These are phyloP conservation scores for Picea engelmannii DNA, from an alignment of 83 land plant genomes.

Conservation along the genomic window DNA sequence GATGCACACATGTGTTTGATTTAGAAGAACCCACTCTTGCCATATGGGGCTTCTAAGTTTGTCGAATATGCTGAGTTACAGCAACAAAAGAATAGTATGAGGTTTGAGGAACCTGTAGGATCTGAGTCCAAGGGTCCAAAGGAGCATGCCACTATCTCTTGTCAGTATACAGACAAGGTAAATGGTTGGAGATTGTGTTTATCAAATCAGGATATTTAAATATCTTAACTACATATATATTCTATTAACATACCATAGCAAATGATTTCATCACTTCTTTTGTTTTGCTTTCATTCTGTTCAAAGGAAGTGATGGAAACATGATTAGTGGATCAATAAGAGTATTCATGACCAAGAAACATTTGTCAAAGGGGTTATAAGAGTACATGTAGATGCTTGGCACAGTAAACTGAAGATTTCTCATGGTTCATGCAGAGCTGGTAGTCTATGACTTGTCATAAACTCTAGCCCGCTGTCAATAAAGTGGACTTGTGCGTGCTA, in stretches of 20 bases:
- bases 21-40: not conserved
- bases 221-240: not conserved
- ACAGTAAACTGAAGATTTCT: not conserved
- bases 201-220: not conserved
- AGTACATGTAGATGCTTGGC: not conserved
- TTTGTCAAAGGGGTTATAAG: not conserved
- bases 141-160: not conserved
- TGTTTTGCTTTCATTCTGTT: not conserved
- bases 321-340: not conserved
- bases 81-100: slow-evolving; percentile 7
- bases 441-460: not conserved
- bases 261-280: not conserved
- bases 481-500: no score
- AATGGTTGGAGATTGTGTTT: not conserved
- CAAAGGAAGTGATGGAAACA: not conserved
- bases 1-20: not conserved
- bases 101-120: not conserved
- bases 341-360: not conserved
- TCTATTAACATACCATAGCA: slow-evolving; percentile 11
- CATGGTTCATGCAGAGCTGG: not conserved
- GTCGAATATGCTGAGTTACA: not conserved
- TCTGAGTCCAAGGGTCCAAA: not conserved
- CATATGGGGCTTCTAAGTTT: not conserved
- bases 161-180: slow-evolving; percentile 9
- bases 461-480: no score